phyloP scores from a whole-genome alignment of 2,329 filamentous ascomycete genomes.

The Dothistroma septosporum region DNA sequence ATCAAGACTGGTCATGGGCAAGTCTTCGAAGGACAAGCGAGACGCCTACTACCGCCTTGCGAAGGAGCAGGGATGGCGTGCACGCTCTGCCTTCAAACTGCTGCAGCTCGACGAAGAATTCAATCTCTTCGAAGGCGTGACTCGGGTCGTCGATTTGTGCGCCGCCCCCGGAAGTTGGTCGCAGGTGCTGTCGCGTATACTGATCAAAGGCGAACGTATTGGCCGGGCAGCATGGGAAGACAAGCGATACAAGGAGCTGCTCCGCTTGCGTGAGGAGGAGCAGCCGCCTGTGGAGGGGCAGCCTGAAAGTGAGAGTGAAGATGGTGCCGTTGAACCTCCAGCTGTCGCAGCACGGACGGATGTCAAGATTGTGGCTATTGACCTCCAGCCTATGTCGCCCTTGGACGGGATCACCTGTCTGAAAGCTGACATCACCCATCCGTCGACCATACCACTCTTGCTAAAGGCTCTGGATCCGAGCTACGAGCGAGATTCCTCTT shows the following conservation, averaged over 20 bases:
- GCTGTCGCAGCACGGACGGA: constrained; percentile 37
- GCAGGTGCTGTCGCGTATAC: constrained; percentile 85
- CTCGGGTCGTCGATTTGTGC: constrained; percentile 90
- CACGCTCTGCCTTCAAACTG: constrained; percentile 92
- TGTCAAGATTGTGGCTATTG: constrained; percentile 92
- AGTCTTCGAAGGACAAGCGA: constrained; percentile 97
- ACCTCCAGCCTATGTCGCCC: constrained; percentile 92
- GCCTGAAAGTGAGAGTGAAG: background rate
- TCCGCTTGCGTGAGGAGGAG: constrained; percentile 18
- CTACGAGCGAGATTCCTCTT: constrained; percentile 34
- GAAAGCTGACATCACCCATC: constrained; percentile 94
- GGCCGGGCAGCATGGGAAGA: constrained; percentile 84
- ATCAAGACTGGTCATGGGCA: constrained; percentile 41
- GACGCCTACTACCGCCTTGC: constrained; percentile 97
- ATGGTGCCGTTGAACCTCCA: background rate
- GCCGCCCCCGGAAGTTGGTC: constrained; percentile 96
- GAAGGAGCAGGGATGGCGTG: constrained; percentile 98
- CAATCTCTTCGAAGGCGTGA: constrained; percentile 85
- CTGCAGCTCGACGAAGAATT: constrained; percentile 96
- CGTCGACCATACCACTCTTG: constrained; percentile 85
- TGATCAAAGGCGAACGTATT: constrained; percentile 91
- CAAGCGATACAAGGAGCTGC: constrained; percentile 57
- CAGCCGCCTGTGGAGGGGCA: too few species aligned
- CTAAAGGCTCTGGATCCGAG: constrained; percentile 77
- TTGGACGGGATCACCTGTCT: constrained; percentile 88